phyloP scores from a whole-genome alignment of 441 rosid genomes.

The Gossypium gossypioides region DNA sequence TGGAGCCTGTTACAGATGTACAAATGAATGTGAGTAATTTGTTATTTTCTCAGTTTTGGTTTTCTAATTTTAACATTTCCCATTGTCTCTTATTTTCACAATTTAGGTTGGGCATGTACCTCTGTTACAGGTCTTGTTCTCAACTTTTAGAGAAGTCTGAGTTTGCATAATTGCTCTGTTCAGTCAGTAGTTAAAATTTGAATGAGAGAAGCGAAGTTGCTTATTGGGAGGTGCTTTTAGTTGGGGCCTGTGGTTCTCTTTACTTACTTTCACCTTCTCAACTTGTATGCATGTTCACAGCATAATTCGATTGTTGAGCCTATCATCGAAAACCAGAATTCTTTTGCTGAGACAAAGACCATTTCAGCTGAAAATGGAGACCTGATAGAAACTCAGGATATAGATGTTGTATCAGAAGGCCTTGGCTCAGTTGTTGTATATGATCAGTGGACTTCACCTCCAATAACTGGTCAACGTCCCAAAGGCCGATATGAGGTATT shows the following conservation, averaged over 20 bases:
- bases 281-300: constrained; percentile 31
- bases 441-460: constrained; percentile 83
- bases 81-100: not conserved
- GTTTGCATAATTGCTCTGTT: not conserved
- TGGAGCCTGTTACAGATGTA: constrained; percentile 61
- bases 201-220: not conserved
- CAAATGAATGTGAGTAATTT: constrained; percentile 59
- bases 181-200: not conserved
- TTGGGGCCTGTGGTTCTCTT: not conserved
- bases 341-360: constrained; percentile 58
- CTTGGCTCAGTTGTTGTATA: constrained; percentile 61
- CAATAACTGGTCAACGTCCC: constrained; percentile 71
- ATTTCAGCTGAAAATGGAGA: constrained; percentile 58
- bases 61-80: not conserved
- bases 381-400: constrained; percentile 59
- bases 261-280: not conserved
- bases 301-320: constrained; percentile 49
- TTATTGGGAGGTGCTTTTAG: not conserved
- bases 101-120: not conserved
- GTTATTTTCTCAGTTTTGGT: not conserved
- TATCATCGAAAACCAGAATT: constrained; percentile 51
- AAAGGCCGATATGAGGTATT: constrained; percentile 91
- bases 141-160: not conserved
- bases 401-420: constrained; percentile 80
- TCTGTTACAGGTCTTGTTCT: not conserved